Base-by-base conservation (phyloP, 306 rosid species). In the Dryas octopetala region DNA sequence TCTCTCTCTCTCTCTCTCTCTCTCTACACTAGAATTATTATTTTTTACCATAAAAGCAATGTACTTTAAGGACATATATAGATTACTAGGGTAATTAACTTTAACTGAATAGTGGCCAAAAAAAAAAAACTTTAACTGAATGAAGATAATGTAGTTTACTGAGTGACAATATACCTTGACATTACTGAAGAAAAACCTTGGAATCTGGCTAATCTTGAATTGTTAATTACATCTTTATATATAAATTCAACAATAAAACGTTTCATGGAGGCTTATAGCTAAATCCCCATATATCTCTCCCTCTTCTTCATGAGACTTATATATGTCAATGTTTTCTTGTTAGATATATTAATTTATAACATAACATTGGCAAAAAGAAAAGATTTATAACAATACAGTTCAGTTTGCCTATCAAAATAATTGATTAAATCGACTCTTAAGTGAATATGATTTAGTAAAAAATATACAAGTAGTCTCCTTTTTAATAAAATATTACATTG, bases 231-330 rank as follows among this genome's bases (percentile, higher is more conserved):
- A 41, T 81, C 61, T 77, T 79, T 77, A 69, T 78, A 78, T 73
- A 80, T 85, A 77, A 86, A 76, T 74, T 75, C 80, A 84, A 82
- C 83, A 85, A 84, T 85, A 53, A 66, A 63, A 38, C 10, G 74
- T 83, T 64, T 32, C 38, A 32, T 76, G 68, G 81, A 77, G 28
- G 68, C 26, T 63, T 63, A 15, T 17, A 41, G 16, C 50, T 41
- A 1, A 1, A 1, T 32, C 38, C 38, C 38, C 23, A 23, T 23
- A 23, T 32, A 32, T 32, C 3, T 32, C 38, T 32, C 38, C 38
- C 2, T 32, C 38, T 32, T 32, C 38, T 32, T 32, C 38, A 32
- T 32, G 38, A 32, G 38, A 32, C 38, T 32, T 32, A 32, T 23
- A 23, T 23, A 23, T 1, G 38, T 32, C 38, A 32, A 32, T 32